Evolutionary conservation across 768 basidiomycete species (phyloP).

Genomic region (Boletus rex-veris): DNA sequence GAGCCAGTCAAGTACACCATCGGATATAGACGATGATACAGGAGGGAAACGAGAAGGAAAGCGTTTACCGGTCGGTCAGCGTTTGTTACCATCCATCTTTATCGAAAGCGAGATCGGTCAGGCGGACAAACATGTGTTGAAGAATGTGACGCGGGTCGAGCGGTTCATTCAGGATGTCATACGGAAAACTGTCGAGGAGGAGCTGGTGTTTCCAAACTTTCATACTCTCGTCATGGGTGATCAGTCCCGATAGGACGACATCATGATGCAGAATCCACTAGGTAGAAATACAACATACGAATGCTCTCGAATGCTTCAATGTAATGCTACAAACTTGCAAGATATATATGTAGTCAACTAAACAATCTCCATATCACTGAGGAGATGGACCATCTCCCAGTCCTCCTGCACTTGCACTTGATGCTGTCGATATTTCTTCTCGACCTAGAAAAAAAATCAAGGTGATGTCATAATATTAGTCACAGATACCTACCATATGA

Average conservation of each 20-base stretch:
- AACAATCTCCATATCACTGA: too few relatives aligned
- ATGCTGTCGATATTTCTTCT: too few relatives aligned
- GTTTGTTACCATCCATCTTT: constrained; percentile 79
- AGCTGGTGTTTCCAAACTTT: constrained; percentile 94
- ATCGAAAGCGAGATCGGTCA: constrained; percentile 98
- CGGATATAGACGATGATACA: constrained; percentile 61
- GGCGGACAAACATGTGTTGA: constrained; percentile 89
- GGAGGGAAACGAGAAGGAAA: constrained; percentile 50
- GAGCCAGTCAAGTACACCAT: constrained; percentile 47
- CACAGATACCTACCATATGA: too few relatives aligned
- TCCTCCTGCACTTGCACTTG: too few relatives aligned
- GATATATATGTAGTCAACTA: too few relatives aligned
- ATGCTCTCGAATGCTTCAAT: too few relatives aligned
- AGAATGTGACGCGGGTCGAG: constrained; percentile 95
- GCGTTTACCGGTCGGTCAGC: constrained; percentile 74
- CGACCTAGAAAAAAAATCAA: too few relatives aligned
- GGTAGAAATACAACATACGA: constrained; percentile 12
- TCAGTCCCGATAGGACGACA: constrained; percentile 10
- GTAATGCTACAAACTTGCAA: too few relatives aligned
- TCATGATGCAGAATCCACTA: not conserved
- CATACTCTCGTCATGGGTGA: constrained; percentile 69
- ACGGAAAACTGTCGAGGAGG: constrained; percentile 91
- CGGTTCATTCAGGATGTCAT: constrained; percentile 94
- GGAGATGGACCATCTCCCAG: too few relatives aligned
- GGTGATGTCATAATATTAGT: too few relatives aligned